Evolutionary conservation across 345 rosid genomes (phyloP).

Genomic region (Bretschneidera sinensis): DNA sequence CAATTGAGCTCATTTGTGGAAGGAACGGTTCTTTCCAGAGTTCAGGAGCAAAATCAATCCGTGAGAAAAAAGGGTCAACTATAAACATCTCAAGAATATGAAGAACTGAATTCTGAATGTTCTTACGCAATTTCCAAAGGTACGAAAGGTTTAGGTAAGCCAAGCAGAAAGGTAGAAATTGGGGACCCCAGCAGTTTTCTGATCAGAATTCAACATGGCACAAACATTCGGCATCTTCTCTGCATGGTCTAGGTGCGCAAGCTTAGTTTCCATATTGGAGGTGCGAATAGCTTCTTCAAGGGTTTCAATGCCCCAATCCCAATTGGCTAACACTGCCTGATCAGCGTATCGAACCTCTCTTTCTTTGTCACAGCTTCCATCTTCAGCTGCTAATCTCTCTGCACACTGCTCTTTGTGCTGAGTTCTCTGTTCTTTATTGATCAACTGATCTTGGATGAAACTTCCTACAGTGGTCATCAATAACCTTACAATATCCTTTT

Average conservation of each 20-base stretch:
- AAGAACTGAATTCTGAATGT: slow-evolving; percentile 31
- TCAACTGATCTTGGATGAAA: slow-evolving; percentile 41
- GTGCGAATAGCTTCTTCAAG: slow-evolving; percentile 67
- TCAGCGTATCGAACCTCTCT: slow-evolving; percentile 51
- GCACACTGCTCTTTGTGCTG: slow-evolving; percentile 65
- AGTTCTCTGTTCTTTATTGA: slow-evolving; percentile 36
- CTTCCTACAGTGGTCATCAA: slow-evolving; percentile 36
- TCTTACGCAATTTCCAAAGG: slow-evolving; percentile 45
- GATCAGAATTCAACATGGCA: slow-evolving; percentile 45
- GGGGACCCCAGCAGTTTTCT: slow-evolving; percentile 66
- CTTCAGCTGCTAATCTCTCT: slow-evolving; percentile 61
- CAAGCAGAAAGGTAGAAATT: slow-evolving; percentile 69
- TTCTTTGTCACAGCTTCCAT: slow-evolving; percentile 30
- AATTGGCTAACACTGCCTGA: slow-evolving; percentile 60
- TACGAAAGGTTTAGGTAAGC: slow-evolving; percentile 58
- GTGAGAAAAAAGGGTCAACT: slow-evolving; percentile 60
- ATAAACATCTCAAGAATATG: slow-evolving; percentile 60
- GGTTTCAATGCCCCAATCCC: slow-evolving; percentile 71
- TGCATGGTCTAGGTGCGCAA: slow-evolving; percentile 50
- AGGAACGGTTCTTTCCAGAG: slow-evolving; percentile 65
- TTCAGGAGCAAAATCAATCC: slow-evolving; percentile 61
- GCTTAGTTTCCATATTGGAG: slow-evolving; percentile 51
- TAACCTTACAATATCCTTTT: slow-evolving; percentile 34
- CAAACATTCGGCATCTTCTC: slow-evolving; percentile 73
- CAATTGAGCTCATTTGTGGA: slow-evolving; percentile 54